Evolutionary conservation across 2,329 filamentous ascomycete genomes (phyloP), one percentile per base, ranked within the genome.

Genomic region (Mollisia scopiformis): DNA sequence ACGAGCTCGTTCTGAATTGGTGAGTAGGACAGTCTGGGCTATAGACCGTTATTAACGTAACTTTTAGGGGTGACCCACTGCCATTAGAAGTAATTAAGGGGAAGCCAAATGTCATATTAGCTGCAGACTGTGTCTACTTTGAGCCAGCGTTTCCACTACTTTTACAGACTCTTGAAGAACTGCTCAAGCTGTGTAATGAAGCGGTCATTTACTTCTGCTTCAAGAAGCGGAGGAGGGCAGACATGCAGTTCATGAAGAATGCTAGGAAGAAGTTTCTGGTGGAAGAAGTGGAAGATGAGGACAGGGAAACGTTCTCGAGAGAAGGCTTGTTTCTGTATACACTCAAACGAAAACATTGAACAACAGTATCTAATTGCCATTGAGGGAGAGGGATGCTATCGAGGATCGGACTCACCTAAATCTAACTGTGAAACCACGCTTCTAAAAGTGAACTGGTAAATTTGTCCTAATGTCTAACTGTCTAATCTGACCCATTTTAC

Each of bases 51-150:
- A 4, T 43, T 63, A 50, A 67, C 51, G 8, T 10, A 46, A 31
- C 21, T 19, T 13, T 33, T 66, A 88, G 87, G 87, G 86, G 86
- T 59, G 82, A 88, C 65, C 78, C 84, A 55, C 77, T 89, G 49
- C 80, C 86, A 37, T 74, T 78, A 43, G 75, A 78, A 46, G 78
- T 89, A 46, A 68, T 81, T 55, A 76, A 81, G 57, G 80, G 81
- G 68, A 84, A 84, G 64, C 92, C 93, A 19, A 87, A 93, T 70
- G 81, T 97, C 58, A 88, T 99, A 58, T 83, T 98, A n/a, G 95
- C 95, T 3, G 94, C 93, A 41, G 95, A 98, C 75, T 98, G 94
- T 77, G 93, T 97, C 52, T 99, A 98, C 79, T 96, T 96, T 75
- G 95, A 98, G 76, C 93, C 94, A 2, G 92, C 95, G 1, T 98